Percentiles rank a stretch among this genome's conserved stretches.
Conservation (phyloP, 257 asterid genomes). For the Rubia yunnanensis region DNA sequence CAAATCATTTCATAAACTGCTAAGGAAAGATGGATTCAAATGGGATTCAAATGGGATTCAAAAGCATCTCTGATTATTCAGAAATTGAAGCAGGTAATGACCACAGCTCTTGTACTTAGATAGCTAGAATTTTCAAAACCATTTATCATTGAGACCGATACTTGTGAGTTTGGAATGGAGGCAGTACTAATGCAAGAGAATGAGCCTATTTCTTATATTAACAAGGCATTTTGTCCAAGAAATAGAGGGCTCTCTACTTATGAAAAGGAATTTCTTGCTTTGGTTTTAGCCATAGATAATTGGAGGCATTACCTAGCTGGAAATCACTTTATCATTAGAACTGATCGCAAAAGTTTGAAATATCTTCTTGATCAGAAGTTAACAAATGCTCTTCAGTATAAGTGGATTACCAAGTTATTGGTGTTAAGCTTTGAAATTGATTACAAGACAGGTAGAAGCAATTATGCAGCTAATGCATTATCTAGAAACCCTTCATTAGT, state of each 20-base stretch:
- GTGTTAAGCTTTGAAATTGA: background rate
- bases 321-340: background rate
- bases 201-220: background rate
- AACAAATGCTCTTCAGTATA: background rate
- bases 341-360: background rate
- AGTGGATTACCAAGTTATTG: background rate
- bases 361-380: background rate
- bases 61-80: background rate
- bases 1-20: background rate
- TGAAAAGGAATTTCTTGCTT: background rate
- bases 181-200: background rate
- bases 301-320: background rate
- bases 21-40: background rate
- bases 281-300: background rate
- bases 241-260: background rate
- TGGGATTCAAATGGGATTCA: no score
- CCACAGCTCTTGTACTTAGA: background rate
- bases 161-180: background rate
- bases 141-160: background rate
- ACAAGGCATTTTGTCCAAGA: background rate
- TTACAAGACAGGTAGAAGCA: background rate
- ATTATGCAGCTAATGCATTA: background rate
- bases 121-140: background rate
- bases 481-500: no score
- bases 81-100: background rate